Percentiles rank a stretch among this genome's conserved stretches.
phyloP scores from a whole-genome alignment of 768 basidiomycete genomes.

The Hortiboletus campestris region DNA sequence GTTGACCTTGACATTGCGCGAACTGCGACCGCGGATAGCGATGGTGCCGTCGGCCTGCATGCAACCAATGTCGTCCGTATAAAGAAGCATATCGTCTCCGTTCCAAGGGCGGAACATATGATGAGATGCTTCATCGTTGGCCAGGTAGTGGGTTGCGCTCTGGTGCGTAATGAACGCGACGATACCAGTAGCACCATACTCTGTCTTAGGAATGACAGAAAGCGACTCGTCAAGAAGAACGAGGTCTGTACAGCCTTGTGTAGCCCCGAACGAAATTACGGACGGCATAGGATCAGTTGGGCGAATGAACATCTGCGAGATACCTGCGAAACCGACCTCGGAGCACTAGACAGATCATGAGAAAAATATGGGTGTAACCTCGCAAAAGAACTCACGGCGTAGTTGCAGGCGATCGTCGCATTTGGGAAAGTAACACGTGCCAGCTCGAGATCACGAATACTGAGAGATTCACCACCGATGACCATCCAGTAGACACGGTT shows the following conservation, averaged over 20 bases:
- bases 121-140: slow-evolving; percentile 24
- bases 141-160: slow-evolving; percentile 29
- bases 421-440: slow-evolving; percentile 24
- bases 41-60: slow-evolving; percentile 29
- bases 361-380: not conserved
- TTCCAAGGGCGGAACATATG: slow-evolving; percentile 31
- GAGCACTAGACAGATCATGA: slow-evolving; percentile 21
- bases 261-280: slow-evolving; percentile 26
- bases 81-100: slow-evolving; percentile 23
- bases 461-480: slow-evolving; percentile 31
- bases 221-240: slow-evolving; percentile 26
- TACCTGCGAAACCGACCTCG: slow-evolving; percentile 31
- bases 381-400: slow-evolving; percentile 20
- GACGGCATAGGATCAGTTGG: slow-evolving; percentile 27
- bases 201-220: slow-evolving; percentile 20
- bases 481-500: slow-evolving; percentile 34
- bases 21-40: slow-evolving; percentile 27
- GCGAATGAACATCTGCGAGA: slow-evolving; percentile 30
- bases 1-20: slow-evolving; percentile 31
- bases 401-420: slow-evolving; percentile 31
- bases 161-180: slow-evolving; percentile 27
- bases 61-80: slow-evolving; percentile 29
- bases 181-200: slow-evolving; percentile 26
- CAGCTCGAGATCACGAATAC: slow-evolving; percentile 24
- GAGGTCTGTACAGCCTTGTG: slow-evolving; percentile 29